These are phyloP conservation scores for Auxenochlorella pyrenoidosa DNA, from an alignment of 139 green algal genomes.

Conservation along the genomic window DNA sequence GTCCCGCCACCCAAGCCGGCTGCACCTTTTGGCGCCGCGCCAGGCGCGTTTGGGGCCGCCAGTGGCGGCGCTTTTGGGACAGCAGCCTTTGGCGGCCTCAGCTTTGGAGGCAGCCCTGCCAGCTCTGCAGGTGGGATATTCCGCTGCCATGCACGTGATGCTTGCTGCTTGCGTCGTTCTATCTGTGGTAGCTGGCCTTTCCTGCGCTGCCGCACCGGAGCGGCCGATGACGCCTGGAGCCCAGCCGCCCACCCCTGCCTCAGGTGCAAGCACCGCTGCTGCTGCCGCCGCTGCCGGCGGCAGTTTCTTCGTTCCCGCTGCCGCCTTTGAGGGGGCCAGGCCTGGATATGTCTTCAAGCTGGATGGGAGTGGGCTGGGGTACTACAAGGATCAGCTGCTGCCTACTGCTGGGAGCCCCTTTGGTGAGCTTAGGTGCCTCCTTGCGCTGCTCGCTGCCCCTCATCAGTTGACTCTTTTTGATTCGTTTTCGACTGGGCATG, in stretches of 20 bases:
- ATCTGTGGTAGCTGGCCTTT: background rate
- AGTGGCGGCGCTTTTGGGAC: background rate
- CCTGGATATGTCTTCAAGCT: slow-evolving; percentile 64
- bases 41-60: background rate
- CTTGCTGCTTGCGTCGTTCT: background rate
- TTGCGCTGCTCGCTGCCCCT: too few relatives aligned
- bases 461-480: too few relatives aligned
- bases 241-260: too few relatives aligned
- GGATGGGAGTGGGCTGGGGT: slow-evolving; percentile 68
- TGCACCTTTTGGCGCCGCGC: background rate
- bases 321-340: slow-evolving; percentile 54
- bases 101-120: background rate
- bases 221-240: too few relatives aligned
- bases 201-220: too few relatives aligned
- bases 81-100: background rate
- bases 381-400: slow-evolving; percentile 60
- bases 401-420: slow-evolving; percentile 32
- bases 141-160: background rate
- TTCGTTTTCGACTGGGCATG: background rate
- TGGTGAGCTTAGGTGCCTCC: background rate
- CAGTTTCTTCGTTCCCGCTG: slow-evolving; percentile 37
- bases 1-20: background rate
- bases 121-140: background rate
- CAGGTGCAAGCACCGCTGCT: background rate
- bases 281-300: background rate